Percentiles rank a stretch among this genome's conserved stretches.
Evolutionary conservation across 331 rosid genomes (phyloP).

Genomic region (Spiraea crenata): DNA sequence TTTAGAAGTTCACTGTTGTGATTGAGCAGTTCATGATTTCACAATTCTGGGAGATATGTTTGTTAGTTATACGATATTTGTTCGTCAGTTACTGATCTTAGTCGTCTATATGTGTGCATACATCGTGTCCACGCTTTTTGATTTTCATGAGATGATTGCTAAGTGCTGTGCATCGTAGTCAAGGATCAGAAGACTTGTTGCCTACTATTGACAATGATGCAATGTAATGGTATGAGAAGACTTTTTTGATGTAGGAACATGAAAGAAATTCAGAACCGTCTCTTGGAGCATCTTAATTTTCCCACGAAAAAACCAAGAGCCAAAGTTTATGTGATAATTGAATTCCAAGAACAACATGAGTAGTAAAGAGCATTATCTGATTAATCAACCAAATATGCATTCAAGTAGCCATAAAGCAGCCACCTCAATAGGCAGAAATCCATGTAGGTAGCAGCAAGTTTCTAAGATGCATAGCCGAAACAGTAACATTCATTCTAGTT

Average conservation of each 20-base stretch:
- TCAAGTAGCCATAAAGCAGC: not conserved
- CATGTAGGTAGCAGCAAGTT: not conserved
- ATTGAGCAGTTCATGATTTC: constrained; percentile 3
- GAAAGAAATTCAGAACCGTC: not conserved
- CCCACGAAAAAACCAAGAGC: not conserved
- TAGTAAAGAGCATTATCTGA: not conserved
- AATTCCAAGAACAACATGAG: not conserved
- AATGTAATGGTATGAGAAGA: not conserved
- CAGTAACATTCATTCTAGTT: not conserved
- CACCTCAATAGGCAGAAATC: not conserved
- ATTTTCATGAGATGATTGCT: not conserved
- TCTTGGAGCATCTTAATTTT: not conserved
- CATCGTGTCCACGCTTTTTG: no score
- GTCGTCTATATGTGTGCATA: no score
- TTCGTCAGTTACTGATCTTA: no score
- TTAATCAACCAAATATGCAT: not conserved
- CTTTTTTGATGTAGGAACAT: not conserved
- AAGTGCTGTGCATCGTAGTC: not conserved
- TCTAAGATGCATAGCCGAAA: not conserved
- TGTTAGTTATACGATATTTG: no score
- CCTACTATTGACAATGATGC: not conserved
- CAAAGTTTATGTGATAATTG: not conserved
- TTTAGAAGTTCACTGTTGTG: constrained; percentile 4
- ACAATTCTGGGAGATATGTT: not conserved
- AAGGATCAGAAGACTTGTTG: not conserved